Base-by-base conservation (phyloP, 768 basidiomycete genomes). In the Termitomyces sp. region DNA sequence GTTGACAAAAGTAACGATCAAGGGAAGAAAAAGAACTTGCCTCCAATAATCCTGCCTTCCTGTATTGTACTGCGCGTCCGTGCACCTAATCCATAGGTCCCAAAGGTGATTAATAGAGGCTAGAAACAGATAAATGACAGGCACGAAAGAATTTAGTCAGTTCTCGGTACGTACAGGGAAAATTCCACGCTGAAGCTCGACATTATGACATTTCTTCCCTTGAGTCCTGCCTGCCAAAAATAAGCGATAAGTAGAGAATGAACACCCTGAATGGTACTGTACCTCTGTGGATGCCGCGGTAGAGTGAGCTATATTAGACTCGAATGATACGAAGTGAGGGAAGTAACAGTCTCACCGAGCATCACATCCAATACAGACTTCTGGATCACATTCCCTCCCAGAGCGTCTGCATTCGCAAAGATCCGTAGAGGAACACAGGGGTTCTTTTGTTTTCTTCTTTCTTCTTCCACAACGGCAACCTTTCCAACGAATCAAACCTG, bases 361-460 rank as follows among this genome's bases (percentile, higher is more conserved):
- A 66, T 76, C 68, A 59, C 82, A 84, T 1, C 46, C 62, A 0
- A 60, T 32, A 63, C 84, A 86, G 5, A 79, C 53, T 10, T 80
- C 81, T 18, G 83, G 83, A 58, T 80, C 74, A 59, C 84, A 86
- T 64, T 85, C 83, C 48, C 79, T 70, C 0, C 27, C 42, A 0
- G 63, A 26, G 6, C 37, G 50, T 1, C 34, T 52, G 66, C 84
- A 85, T 1, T 63, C 37, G 61, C 83, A 85, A 3, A 34, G 55
- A 0, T 48, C 41, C 1, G 5, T 6, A 10, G 24, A 29, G 41
- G 65, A 67, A 57, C 66, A 72, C 2, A 46, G 49, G 3, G 58
- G 53, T 32, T 62, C 65, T 36, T n/a, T 26, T 22, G 24, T 34
- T 20, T 54, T 36, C 37, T 61, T 68, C n/a, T 55, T 67, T 42